A percentile compares a stretch with the other conserved stretches of the same genome.
These are phyloP conservation scores for Citrullus mucosospermus DNA, from an alignment of 306 rosid genomes.

Conservation along the genomic window DNA sequence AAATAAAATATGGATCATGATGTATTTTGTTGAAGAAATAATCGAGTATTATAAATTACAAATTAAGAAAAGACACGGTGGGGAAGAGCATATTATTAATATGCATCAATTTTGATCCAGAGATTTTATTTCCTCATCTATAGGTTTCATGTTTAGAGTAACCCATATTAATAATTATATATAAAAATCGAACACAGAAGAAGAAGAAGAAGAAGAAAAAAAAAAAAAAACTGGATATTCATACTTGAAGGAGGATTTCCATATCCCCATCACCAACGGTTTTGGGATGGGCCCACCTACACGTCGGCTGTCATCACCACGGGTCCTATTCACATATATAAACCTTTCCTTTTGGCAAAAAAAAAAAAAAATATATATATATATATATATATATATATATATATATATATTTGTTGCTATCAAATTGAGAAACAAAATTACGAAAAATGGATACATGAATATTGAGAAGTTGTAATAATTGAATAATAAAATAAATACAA, in stretches of 20 bases:
- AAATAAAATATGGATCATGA: too few species aligned
- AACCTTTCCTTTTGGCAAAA: not conserved
- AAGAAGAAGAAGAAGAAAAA: not conserved
- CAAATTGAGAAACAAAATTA: too few species aligned
- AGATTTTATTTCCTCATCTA: not conserved
- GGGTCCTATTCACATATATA: not conserved
- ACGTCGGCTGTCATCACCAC: not conserved
- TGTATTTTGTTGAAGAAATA: not conserved
- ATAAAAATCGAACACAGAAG: not conserved
- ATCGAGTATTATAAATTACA: too few species aligned
- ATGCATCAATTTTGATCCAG: not conserved
- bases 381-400: too few species aligned
- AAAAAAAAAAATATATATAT: too few species aligned
- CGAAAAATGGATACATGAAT: too few species aligned
- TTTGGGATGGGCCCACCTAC: not conserved
- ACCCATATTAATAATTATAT: not conserved
- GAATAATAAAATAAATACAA: too few species aligned
- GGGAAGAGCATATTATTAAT: not conserved
- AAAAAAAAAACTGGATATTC: not conserved
- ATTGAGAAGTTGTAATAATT: too few species aligned
- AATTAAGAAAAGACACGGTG: not conserved
- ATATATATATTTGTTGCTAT: too few species aligned
- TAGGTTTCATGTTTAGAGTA: too few species aligned
- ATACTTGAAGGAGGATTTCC: not conserved
- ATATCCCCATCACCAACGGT: not conserved